Evolutionary conservation across 192 early-diverging fungal species (phyloP), one percentile per base, ranked within the genome.

Genomic region (Linnemannia elongata): DNA sequence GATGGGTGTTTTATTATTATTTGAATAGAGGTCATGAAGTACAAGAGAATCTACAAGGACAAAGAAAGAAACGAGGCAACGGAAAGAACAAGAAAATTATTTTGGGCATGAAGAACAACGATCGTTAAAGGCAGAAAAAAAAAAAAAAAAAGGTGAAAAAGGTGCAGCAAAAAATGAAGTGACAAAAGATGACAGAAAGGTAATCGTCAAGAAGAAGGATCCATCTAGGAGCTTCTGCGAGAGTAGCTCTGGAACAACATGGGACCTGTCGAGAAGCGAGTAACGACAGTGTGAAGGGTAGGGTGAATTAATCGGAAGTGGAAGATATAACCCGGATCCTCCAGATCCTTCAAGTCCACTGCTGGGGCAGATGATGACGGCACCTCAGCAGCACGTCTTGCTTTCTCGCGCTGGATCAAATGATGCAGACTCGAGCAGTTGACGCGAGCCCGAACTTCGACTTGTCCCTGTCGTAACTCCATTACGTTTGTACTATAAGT

Each of bases 281-380:
- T 76, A 17, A 81, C 85, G 18, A 81, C 76, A 3, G 52, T 74
- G 45, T 81, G 45, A 10, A 78, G 35, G 20, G 45, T 78, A 13
- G 85, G 85, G 47, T 87, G 85, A 52, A 87, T 27, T 60, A 87
- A 57, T 38, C 75, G 76, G 63, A 87, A 87, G 38, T 45, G 36
- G 45, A 87, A 87, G 17, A 87, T 76, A 69, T 75, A 87, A n/a
- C 85, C 85, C 27, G 85, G 85, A 35, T 87, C 85, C n/a, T 68
- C 33, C 7, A 87, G 52, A 68, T 81, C 70, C n/a, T 36, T 12
- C 49, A 79, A 9, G 6, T 79, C 73, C 42, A 79, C 4, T 38
- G 45, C 49, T 8, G 30, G 24, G 1, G 71, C 24, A 22, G 82
- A 49, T 33, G 74, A 75, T 0, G 74, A 33, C 7, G 39, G 20